Conservation (phyloP, 139 green algal genomes). For the Chlorella vulgaris region DNA sequence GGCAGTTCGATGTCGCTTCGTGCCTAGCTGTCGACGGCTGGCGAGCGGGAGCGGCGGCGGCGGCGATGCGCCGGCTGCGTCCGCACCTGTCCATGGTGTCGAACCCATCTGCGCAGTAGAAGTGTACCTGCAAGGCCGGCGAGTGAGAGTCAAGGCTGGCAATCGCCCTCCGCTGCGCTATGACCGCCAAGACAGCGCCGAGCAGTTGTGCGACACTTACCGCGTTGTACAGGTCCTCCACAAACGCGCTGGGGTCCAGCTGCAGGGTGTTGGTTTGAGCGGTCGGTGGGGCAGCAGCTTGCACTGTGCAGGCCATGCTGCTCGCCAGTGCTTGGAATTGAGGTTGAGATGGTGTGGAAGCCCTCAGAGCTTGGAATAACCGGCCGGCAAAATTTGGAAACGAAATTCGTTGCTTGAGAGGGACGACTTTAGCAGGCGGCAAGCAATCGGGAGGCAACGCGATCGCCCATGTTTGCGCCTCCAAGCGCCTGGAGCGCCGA, state of each 20-base stretch:
- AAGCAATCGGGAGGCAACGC: not conserved
- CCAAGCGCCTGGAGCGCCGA: slow-evolving; percentile 23
- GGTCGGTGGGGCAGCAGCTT: not conserved
- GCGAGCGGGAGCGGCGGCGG: not conserved
- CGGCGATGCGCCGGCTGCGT: too few species aligned
- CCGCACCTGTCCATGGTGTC: slow-evolving; percentile 34
- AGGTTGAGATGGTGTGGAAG: not conserved
- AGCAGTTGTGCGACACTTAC: slow-evolving; percentile 26
- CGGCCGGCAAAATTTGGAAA: too few species aligned
- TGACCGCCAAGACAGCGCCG: not conserved
- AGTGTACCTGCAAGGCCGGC: slow-evolving; percentile 7
- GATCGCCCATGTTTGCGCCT: slow-evolving; percentile 7
- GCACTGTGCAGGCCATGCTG: not conserved
- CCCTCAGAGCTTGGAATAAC: not conserved
- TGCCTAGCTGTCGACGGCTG: not conserved
- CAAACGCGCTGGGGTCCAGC: slow-evolving; percentile 34
- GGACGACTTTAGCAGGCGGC: too few species aligned
- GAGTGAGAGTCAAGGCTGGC: not conserved
- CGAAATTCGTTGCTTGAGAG: too few species aligned
- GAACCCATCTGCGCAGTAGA: slow-evolving; percentile 35
- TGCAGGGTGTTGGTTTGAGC: slow-evolving; percentile 8
- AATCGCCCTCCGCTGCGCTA: too few species aligned
- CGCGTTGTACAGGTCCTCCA: slow-evolving; percentile 46
- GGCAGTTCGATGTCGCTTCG: too few species aligned
- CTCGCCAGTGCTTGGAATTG: not conserved